phyloP scores from a whole-genome alignment of 2,329 filamentous ascomycete species.

The Neofusicoccum sp. region DNA sequence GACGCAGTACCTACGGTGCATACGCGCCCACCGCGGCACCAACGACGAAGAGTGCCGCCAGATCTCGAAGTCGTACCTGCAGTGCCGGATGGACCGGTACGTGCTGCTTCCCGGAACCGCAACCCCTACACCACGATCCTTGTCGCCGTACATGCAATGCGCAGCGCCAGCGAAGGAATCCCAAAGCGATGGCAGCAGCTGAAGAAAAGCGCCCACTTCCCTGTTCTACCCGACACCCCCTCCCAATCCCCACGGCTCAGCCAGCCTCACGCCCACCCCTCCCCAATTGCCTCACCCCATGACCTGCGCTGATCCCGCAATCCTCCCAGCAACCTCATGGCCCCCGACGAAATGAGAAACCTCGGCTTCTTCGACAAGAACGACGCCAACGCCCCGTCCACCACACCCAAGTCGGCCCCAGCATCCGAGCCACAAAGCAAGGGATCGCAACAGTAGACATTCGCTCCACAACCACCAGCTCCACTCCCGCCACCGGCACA shows the following conservation, averaged over 20 bases:
- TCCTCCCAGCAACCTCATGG: constrained; percentile 81
- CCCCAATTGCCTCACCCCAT: not conserved
- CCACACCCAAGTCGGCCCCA: not conserved
- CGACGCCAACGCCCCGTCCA: constrained; percentile 15
- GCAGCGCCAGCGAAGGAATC: not conserved
- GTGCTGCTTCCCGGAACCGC: constrained; percentile 30
- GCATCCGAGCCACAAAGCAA: constrained; percentile 11
- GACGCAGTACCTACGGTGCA: constrained; percentile 78
- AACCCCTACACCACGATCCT: not conserved
- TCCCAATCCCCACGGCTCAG: not conserved
- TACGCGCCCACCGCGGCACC: constrained; percentile 77
- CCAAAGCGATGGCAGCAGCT: not conserved
- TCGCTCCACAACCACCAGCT: not conserved
- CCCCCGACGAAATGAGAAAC: constrained; percentile 91
- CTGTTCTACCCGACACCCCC: not conserved
- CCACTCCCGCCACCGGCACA: not conserved
- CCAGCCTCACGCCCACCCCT: not conserved
- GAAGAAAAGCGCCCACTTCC: not conserved
- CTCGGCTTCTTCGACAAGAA: constrained; percentile 69
- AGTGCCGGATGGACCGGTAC: constrained; percentile 92
- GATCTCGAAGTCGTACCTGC: constrained; percentile 83
- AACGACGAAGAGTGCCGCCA: constrained; percentile 84
- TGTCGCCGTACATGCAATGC: not conserved
- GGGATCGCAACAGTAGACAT: not conserved
- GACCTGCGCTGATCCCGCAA: not conserved